Percentiles rank a stretch among this genome's conserved stretches.
These are phyloP conservation scores for Colletotrichum gloeosporioides DNA, from an alignment of 2,329 filamentous ascomycete species.

Conservation along the genomic window DNA sequence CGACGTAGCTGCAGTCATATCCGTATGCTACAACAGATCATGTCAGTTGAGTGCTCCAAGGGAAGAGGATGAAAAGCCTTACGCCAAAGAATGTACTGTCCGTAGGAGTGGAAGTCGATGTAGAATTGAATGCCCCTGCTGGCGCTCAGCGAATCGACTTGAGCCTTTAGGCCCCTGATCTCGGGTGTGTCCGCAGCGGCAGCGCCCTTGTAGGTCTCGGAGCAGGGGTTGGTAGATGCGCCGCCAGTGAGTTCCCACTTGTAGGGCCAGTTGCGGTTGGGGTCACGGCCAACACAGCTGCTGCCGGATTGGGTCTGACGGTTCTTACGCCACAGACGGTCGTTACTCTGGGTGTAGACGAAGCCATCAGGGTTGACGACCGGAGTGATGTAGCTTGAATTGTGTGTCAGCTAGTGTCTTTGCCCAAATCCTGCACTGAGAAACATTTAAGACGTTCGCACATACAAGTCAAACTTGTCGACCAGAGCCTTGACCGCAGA, in stretches of 20 bases:
- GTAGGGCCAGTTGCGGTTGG: constrained; percentile 61
- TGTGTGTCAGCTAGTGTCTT: accelerated
- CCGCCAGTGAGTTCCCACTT: constrained; percentile 51
- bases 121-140: constrained; percentile 62
- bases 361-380: constrained; percentile 57
- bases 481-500: constrained; percentile 46
- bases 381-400: constrained; percentile 52
- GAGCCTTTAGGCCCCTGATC: constrained; percentile 50
- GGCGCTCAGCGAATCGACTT: constrained; percentile 45
- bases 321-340: constrained; percentile 60
- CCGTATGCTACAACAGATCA: neutral
- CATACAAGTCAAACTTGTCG: constrained; percentile 59
- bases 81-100: constrained; percentile 42
- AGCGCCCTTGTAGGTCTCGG: constrained; percentile 48
- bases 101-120: constrained; percentile 71
- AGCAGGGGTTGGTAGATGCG: constrained; percentile 53
- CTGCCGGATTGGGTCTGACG: constrained; percentile 40
- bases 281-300: constrained; percentile 53
- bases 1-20: constrained; percentile 21
- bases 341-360: constrained; percentile 47
- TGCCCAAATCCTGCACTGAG: accelerated
- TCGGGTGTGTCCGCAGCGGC: constrained; percentile 49
- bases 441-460: neutral
- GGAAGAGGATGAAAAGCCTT: neutral
- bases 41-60: accelerated